phyloP scores from a whole-genome alignment of 2,329 filamentous ascomycete genomes.

The Claviceps sp. region DNA sequence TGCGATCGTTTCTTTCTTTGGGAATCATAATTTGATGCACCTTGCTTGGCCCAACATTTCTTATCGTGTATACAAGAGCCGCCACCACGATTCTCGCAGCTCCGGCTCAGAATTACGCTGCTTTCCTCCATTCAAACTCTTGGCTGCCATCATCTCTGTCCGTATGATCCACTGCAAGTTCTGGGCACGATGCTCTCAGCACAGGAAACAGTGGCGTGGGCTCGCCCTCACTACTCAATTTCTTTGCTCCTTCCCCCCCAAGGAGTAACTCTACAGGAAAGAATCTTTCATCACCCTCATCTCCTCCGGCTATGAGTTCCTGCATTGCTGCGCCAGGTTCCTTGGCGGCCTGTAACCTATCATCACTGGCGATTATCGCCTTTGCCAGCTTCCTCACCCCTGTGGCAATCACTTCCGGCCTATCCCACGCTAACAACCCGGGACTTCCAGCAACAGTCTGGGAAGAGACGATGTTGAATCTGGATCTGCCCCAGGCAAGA shows the following conservation, averaged over 20 bases:
- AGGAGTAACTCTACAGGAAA: background rate
- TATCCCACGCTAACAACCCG: constrained; percentile 35
- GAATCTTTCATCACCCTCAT: constrained; percentile 2
- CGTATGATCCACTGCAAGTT: background rate
- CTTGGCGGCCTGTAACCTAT: constrained; percentile 19
- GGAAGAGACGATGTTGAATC: constrained; percentile 29
- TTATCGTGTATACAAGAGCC: background rate
- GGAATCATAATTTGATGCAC: too few relatives aligned
- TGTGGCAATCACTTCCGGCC: constrained; percentile 29
- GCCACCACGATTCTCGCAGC: background rate
- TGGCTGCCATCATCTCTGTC: background rate
- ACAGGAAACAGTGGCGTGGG: background rate
- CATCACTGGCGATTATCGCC: constrained; percentile 24
- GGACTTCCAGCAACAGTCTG: constrained; percentile 26
- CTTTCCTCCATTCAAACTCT: background rate
- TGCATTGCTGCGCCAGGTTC: constrained; percentile 17
- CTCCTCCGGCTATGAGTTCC: constrained; percentile 22
- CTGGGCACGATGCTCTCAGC: background rate
- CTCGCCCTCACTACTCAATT: background rate
- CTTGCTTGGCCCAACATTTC: background rate
- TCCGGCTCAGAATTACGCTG: background rate
- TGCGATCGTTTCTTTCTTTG: too few relatives aligned
- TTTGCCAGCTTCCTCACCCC: constrained; percentile 29
- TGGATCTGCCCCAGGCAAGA: constrained; percentile 33
- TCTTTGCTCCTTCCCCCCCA: background rate